phyloP scores from a whole-genome alignment of 495 filamentous ascomycete species.

The Tuber brumale region DNA sequence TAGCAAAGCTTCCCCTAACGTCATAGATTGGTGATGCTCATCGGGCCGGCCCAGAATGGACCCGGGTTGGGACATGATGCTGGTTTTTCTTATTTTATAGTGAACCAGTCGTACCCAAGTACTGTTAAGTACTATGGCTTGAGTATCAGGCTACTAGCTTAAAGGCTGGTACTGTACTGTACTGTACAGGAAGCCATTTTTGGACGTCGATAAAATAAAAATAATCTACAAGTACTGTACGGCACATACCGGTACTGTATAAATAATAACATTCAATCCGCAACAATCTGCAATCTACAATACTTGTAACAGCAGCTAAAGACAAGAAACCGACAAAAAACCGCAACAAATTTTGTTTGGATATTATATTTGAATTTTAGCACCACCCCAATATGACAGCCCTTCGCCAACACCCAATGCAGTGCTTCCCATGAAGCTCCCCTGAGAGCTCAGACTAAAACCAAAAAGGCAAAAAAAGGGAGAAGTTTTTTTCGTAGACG shows the following conservation, averaged over 20 bases:
- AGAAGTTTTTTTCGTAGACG: not conserved
- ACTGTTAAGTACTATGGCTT: not conserved
- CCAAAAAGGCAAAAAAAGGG: not conserved
- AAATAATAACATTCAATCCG: not conserved
- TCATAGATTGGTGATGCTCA: not conserved
- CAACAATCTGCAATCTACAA: not conserved
- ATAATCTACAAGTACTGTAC: not conserved
- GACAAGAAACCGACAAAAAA: not conserved
- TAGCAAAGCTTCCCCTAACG: not conserved
- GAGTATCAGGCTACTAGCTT: not conserved
- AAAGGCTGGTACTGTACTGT: too few relatives aligned
- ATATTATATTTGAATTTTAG: slow-evolving; percentile 1
- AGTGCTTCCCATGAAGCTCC: not conserved
- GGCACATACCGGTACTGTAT: not conserved
- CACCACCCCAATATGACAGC: not conserved
- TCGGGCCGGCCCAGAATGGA: not conserved
- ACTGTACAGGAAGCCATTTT: not conserved
- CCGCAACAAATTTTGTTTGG: not conserved
- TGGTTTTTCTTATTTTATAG: not conserved
- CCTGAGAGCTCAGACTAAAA: not conserved
- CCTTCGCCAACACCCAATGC: not conserved
- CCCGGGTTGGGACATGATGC: not conserved
- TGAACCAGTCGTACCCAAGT: not conserved
- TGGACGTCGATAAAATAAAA: not conserved
- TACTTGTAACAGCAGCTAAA: not conserved